phyloP scores from a whole-genome alignment of 2,329 filamentous ascomycete genomes.

The Aspergillus sp. region DNA sequence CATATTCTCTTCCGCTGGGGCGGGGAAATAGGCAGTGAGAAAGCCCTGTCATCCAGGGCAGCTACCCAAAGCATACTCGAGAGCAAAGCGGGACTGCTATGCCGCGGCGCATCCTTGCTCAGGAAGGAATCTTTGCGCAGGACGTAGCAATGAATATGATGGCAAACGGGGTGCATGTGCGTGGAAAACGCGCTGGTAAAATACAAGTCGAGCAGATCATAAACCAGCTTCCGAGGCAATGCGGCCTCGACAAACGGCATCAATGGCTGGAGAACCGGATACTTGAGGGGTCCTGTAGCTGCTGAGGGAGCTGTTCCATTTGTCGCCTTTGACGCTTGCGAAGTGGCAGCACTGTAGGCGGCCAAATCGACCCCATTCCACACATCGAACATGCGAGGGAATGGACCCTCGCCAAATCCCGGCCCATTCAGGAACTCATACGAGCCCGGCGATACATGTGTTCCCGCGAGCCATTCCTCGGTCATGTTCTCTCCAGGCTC shows the following conservation, averaged over 20 bases:
- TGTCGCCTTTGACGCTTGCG: constrained; percentile 56
- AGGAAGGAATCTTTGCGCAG: constrained; percentile 86
- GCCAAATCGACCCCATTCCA: constrained; percentile 32
- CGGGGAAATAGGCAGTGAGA: constrained; percentile 79
- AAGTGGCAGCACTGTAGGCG: constrained; percentile 44
- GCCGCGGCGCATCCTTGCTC: constrained; percentile 73
- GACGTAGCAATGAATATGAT: constrained; percentile 84
- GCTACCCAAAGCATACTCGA: constrained; percentile 97
- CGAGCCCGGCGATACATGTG: constrained; percentile 33
- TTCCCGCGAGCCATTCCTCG: constrained; percentile 34
- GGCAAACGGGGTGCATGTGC: constrained; percentile 85
- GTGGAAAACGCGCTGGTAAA: constrained; percentile 86
- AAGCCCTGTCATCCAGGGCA: constrained; percentile 87
- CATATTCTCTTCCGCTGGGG: constrained; percentile 81
- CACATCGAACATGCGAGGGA: constrained; percentile 31
- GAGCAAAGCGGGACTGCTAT: constrained; percentile 80
- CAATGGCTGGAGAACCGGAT: constrained; percentile 80
- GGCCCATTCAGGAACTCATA: constrained; percentile 30
- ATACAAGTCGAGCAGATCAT: constrained; percentile 85
- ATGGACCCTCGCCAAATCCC: constrained; percentile 26
- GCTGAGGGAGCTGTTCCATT: constrained; percentile 51
- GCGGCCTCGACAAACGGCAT: constrained; percentile 77
- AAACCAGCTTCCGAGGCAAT: constrained; percentile 75
- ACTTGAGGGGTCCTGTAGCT: constrained; percentile 55
- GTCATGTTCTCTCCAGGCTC: constrained; percentile 25